These are phyloP conservation scores for Penstemon barbatus DNA, from an alignment of 257 asterid species.

Conservation along the genomic window DNA sequence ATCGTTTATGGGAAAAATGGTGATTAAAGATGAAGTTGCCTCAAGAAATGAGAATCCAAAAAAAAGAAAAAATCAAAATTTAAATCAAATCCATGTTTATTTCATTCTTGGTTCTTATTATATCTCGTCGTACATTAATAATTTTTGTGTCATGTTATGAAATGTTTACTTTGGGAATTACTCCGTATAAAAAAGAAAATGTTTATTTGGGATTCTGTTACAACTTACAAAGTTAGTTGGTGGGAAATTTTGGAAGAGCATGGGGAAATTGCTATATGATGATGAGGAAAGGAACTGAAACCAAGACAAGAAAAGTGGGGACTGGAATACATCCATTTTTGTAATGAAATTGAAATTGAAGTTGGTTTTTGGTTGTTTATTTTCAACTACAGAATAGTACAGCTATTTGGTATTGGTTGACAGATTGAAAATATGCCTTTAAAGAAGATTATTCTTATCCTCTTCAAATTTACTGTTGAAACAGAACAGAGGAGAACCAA, in stretches of 20 bases:
- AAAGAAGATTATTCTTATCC: slow-evolving; percentile 2
- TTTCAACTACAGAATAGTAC: not conserved
- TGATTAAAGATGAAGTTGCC: not conserved
- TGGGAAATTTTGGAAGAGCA: not conserved
- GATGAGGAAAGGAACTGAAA: slow-evolving; percentile 16
- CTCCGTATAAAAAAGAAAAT: not conserved
- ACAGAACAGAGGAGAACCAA: not conserved
- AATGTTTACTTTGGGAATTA: not conserved
- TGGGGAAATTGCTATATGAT: not conserved
- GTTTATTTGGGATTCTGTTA: not conserved
- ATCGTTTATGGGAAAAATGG: not conserved
- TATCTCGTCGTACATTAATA: too few relatives aligned
- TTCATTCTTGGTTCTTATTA: not conserved
- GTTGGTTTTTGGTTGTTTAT: not conserved
- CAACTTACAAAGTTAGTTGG: not conserved
- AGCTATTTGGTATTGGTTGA: slow-evolving; percentile 16
- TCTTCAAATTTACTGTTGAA: not conserved
- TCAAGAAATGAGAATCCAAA: slow-evolving; percentile 3
- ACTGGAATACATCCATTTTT: not conserved
- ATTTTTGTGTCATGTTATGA: not conserved
- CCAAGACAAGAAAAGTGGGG: slow-evolving; percentile 15
- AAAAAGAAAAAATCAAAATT: not conserved
- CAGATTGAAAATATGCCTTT: slow-evolving; percentile 4
- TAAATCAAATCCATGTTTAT: not conserved
- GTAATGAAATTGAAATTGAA: not conserved